phyloP scores from a whole-genome alignment of 345 rosid species.

The Eucalyptus erythrocorys region DNA sequence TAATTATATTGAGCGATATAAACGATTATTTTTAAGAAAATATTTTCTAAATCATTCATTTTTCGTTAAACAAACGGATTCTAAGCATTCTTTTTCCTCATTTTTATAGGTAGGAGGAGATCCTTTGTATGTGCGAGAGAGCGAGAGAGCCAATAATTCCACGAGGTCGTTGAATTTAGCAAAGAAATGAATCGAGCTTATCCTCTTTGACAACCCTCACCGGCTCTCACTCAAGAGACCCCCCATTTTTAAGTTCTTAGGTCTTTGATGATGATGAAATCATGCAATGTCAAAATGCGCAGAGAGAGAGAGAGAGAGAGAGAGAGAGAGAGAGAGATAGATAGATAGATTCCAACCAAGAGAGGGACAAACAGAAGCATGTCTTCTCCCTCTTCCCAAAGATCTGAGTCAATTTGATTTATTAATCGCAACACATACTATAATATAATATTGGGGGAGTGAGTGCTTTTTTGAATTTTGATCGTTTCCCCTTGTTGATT shows the following conservation, averaged over 20 bases:
- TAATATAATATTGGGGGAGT: neutral
- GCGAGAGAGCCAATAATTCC: neutral
- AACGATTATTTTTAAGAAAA: too few species aligned
- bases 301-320: neutral
- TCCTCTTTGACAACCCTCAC: neutral
- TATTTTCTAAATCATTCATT: too few species aligned
- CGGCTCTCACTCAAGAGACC: neutral
- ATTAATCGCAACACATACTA: slow-evolving; percentile 6
- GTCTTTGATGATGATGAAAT: slow-evolving; percentile 37
- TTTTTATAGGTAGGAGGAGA: neutral
- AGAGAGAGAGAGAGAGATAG: neutral
- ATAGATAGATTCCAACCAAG: slow-evolving; percentile 46
- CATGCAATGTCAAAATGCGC: slow-evolving; percentile 13
- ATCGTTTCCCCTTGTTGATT: slow-evolving; percentile 67
- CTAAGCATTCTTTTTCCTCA: neutral
- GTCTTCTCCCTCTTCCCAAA: slow-evolving; percentile 10
- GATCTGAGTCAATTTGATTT: slow-evolving; percentile 26
- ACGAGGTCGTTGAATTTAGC: neutral
- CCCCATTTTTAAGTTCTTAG: neutral
- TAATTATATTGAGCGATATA: too few species aligned
- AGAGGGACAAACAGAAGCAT: slow-evolving; percentile 71
- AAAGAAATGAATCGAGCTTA: neutral
- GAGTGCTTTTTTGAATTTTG: slow-evolving; percentile 31
- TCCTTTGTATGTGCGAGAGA: neutral
- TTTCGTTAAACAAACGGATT: neutral